Percentiles rank a stretch among this genome's conserved stretches.
Evolutionary conservation across 345 rosid species (phyloP).

Genomic region (Noccaea caerulescens): DNA sequence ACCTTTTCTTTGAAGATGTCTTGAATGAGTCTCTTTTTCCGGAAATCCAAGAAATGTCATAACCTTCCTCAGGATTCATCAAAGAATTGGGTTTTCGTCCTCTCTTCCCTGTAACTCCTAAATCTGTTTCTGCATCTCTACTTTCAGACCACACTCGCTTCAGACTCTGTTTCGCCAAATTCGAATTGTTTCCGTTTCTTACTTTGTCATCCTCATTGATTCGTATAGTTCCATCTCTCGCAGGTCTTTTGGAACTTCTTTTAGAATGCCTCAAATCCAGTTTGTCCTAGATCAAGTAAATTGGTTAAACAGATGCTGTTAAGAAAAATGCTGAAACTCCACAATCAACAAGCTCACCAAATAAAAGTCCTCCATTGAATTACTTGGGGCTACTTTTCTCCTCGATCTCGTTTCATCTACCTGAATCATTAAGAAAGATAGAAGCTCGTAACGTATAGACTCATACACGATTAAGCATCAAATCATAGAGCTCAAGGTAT

Average conservation of each 20-base stretch:
- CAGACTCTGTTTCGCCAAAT: slow-evolving; percentile 36
- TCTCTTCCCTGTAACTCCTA: slow-evolving; percentile 55
- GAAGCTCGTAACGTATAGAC: slow-evolving; percentile 13
- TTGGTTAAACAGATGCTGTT: slow-evolving; percentile 15
- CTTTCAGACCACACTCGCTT: slow-evolving; percentile 44
- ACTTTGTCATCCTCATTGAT: slow-evolving; percentile 12
- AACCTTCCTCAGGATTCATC: slow-evolving; percentile 75
- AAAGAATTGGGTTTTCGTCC: slow-evolving; percentile 70
- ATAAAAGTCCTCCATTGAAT: slow-evolving; percentile 8
- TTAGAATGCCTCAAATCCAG: slow-evolving; percentile 24
- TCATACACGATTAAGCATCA: slow-evolving; percentile 9
- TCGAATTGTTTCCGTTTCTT: slow-evolving; percentile 23
- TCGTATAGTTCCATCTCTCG: slow-evolving; percentile 24
- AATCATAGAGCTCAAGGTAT: slow-evolving; percentile 23
- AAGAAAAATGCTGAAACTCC: slow-evolving; percentile 22
- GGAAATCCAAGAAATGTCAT: slow-evolving; percentile 56
- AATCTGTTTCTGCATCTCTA: slow-evolving; percentile 44
- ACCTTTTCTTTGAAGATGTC: slow-evolving; percentile 38
- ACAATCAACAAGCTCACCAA: slow-evolving; percentile 6
- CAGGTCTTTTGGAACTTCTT: slow-evolving; percentile 31
- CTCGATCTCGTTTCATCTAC: slow-evolving; percentile 3
- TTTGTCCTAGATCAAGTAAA: slow-evolving; percentile 28
- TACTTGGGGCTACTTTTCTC: slow-evolving; percentile 13
- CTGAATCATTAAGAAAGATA: slow-evolving; percentile 37
- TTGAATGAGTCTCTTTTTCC: slow-evolving; percentile 41